These are phyloP conservation scores for Chlamydomonas sp. DNA, from an alignment of 139 green algal species.

Conservation along the genomic window DNA sequence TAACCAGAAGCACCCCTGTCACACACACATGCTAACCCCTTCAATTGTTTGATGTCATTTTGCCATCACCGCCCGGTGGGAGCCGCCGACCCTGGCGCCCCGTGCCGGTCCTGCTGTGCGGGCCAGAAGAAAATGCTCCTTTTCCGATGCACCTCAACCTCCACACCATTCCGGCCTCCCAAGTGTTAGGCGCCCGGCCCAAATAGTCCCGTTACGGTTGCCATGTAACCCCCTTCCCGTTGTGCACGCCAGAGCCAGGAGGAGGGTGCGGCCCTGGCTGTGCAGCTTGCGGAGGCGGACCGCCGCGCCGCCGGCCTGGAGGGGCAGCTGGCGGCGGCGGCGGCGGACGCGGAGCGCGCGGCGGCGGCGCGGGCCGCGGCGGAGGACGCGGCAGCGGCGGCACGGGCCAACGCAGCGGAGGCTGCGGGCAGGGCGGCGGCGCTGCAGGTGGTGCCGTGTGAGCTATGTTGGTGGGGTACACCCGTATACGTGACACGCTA, in stretches of 20 bases:
- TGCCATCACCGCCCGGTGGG: no score
- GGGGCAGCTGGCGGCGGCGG: background rate
- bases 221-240: background rate
- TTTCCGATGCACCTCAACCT: no score
- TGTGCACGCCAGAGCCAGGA: constrained; percentile 30
- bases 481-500: no score
- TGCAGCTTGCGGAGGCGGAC: constrained; percentile 16
- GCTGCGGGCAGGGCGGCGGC: constrained; percentile 5
- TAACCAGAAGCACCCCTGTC: no score
- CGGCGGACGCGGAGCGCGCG: background rate
- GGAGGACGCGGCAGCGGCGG: constrained; percentile 18
- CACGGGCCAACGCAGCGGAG: constrained; percentile 7
- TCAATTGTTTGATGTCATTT: no score
- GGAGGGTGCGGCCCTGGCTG: constrained; percentile 10
- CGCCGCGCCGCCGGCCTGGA: background rate
- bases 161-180: no score
- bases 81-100: no score
- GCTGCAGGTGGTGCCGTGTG: background rate
- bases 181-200: no score
- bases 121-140: no score
- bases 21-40: no score
- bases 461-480: no score
- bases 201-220: background rate
- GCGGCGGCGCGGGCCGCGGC: background rate
- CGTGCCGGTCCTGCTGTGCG: no score